Conservation (phyloP, 2,329 filamentous ascomycete genomes). For the Teratosphaeria nubilosa region DNA sequence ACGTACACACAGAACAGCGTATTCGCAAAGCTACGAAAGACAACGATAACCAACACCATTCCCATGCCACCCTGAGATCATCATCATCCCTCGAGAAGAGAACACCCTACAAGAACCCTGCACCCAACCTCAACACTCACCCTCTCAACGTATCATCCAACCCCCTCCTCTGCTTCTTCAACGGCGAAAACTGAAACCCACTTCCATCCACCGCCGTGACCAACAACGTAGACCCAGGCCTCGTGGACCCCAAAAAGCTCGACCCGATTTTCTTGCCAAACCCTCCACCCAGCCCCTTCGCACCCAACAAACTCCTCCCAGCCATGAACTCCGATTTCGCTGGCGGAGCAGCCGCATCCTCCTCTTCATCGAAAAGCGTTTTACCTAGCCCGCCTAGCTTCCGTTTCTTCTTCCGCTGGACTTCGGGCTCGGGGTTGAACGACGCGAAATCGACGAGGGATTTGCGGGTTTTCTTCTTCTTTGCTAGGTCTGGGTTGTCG, state of each 20-base stretch:
- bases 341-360: constrained; percentile 12
- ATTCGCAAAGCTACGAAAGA: background rate
- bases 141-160: constrained; percentile 25
- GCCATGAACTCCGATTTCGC: constrained; percentile 6
- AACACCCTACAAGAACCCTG: background rate
- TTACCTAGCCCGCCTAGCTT: constrained; percentile 28
- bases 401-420: constrained; percentile 24
- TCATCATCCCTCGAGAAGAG: background rate
- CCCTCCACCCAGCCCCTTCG: constrained; percentile 23
- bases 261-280: constrained; percentile 19
- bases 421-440: constrained; percentile 22
- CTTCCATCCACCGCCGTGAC: constrained; percentile 24
- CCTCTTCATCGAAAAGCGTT: constrained; percentile 31
- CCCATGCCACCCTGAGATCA: no score
- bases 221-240: constrained; percentile 16
- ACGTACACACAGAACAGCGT: background rate
- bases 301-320: constrained; percentile 20
- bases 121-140: background rate
- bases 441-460: constrained; percentile 37
- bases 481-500: constrained; percentile 17
- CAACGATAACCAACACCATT: background rate
- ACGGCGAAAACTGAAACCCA: constrained; percentile 28
- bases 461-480: constrained; percentile 28
- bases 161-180: constrained; percentile 23
- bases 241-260: constrained; percentile 14